Conservation (phyloP, 306 rosid species). For the Inga laurina region DNA sequence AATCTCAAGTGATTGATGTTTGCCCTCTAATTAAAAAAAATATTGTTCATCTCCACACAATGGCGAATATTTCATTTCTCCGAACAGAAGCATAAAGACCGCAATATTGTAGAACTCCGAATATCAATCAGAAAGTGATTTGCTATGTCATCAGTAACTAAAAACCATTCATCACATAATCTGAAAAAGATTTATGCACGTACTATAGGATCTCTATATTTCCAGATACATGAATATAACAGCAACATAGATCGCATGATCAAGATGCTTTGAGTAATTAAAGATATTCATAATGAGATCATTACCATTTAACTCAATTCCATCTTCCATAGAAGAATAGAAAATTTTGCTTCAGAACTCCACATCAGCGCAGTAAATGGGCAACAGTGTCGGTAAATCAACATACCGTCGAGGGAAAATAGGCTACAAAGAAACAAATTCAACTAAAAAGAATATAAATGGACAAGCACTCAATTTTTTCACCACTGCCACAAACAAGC, state of each 20-base stretch:
- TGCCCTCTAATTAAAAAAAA: too few species aligned
- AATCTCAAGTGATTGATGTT: too few species aligned
- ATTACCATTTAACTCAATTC: background rate
- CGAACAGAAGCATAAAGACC: too few species aligned
- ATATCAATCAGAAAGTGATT: background rate
- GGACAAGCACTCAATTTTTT: slow-evolving; percentile 32
- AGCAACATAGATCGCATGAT: background rate
- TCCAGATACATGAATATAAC: background rate
- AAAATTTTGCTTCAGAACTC: background rate
- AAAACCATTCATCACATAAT: background rate
- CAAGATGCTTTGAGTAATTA: too few species aligned
- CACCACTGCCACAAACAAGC: slow-evolving; percentile 36
- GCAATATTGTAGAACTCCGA: background rate
- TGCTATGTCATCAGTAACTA: background rate
- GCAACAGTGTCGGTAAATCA: background rate
- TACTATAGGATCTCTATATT: background rate
- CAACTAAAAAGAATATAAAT: slow-evolving; percentile 24
- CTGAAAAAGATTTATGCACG: background rate
- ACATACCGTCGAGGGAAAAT: slow-evolving; percentile 7
- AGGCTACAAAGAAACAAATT: slow-evolving; percentile 24
- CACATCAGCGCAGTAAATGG: background rate
- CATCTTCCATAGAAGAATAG: background rate
- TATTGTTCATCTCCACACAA: too few species aligned
- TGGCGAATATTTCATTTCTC: too few species aligned
- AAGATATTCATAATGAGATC: background rate